Conservation (phyloP, 805 yeast genomes). For the Kodamaea laetipori region DNA sequence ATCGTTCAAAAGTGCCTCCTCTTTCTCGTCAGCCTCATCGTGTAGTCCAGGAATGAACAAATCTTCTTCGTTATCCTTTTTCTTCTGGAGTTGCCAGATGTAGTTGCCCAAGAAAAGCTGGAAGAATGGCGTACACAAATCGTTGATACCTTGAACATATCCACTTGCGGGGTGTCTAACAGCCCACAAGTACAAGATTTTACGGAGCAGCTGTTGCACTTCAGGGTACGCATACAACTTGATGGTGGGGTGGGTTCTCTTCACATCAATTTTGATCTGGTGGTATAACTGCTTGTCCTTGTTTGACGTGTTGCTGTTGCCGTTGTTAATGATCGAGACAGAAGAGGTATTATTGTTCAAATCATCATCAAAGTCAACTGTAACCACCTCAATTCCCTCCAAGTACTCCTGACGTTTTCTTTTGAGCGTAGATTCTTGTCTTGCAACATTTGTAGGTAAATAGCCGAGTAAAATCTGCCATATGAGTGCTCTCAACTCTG, state of each 20-base stretch:
- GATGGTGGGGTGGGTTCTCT: slow-evolving; percentile 87
- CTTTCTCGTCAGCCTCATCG: slow-evolving; percentile 30
- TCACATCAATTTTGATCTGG: slow-evolving; percentile 92
- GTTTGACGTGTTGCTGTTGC: slow-evolving; percentile 39
- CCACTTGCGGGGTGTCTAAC: slow-evolving; percentile 97
- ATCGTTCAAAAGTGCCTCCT: slow-evolving; percentile 28
- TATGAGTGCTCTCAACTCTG: slow-evolving; percentile 71
- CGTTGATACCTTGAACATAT: slow-evolving; percentile 96
- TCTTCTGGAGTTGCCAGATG: slow-evolving; percentile 43
- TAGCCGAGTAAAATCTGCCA: slow-evolving; percentile 94
- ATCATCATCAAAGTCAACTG: slow-evolving; percentile 42
- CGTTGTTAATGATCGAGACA: slow-evolving; percentile 16
- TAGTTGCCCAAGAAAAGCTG: slow-evolving; percentile 81
- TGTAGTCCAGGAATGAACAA: slow-evolving; percentile 40
- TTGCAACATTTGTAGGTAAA: slow-evolving; percentile 77
- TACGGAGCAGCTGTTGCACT: slow-evolving; percentile 78
- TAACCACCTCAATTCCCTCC: slow-evolving; percentile 72
- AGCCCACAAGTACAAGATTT: slow-evolving; percentile 89
- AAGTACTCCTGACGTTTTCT: slow-evolving; percentile 84
- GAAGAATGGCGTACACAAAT: slow-evolving; percentile 87
- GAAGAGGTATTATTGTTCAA: slow-evolving; percentile 18
- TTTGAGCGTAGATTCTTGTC: slow-evolving; percentile 68
- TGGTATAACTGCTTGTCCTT: slow-evolving; percentile 83
- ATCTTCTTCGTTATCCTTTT: slow-evolving; percentile 16
- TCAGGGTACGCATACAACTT: slow-evolving; percentile 66